Evolutionary conservation across 1,284 basidiomycete genomes (phyloP), one percentile per base, ranked within the genome.

Genomic region (Trametes sp.): DNA sequence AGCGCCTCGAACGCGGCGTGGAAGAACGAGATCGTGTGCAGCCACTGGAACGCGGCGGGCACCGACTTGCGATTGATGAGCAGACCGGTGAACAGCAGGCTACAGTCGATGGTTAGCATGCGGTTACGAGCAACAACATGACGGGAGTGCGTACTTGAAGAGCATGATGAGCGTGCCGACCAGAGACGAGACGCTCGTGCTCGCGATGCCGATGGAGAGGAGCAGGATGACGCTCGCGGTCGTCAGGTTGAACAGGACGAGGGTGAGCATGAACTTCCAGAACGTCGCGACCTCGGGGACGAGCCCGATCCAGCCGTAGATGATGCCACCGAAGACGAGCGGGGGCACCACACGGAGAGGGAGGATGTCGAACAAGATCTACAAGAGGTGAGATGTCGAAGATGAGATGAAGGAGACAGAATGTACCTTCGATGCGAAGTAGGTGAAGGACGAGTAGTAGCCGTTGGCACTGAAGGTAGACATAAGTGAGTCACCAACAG

Each of bases 1-100:
- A 99, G 84, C 1, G 93, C 95, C 78, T 99, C 97, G 73, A 95
- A 98, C 0, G 93, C 97, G n/a, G 97, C 96, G 78, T 98, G 97
- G 89, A 98, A 98, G 84, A 98, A 98, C 3, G 95, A 97, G 14
- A 94, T 74, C 1, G 92, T 95, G 73, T 95, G 92, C 66, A 98
- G 80, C 94, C 95, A 98, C 61, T 86, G 87, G 52, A 97, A 81
- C 41, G 81, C 83, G 0, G 82, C 81, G 0, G 87, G 84, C 13
- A 98, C 87, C 26, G 92, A 89, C 69, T 96, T 93, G 52, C 95
- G 88, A 77, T 98, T 99, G 81, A 99, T 95, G 59, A 98, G 81
- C 61, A 98, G 80, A 5, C 97, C 97, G 6, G 96, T 96, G 78
- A 98, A 99, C 61, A 98, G 83, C 58, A 99, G 81, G 75, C 96